Evolutionary conservation across 140 eudicot species (phyloP).

Genomic region (Stevia rebaudiana): DNA sequence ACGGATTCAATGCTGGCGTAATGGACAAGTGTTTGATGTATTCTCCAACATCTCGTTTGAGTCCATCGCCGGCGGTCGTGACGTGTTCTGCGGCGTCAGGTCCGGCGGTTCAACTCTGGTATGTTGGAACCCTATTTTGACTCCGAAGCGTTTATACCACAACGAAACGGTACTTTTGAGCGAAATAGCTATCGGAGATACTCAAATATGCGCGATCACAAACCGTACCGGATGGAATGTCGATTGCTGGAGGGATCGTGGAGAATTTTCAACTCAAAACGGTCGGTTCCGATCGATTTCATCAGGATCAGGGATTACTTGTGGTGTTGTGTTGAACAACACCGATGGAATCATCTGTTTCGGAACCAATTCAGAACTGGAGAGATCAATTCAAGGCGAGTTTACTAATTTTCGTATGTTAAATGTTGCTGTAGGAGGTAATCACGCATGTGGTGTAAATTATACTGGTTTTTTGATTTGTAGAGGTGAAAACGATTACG

Average conservation of each 20-base stretch:
- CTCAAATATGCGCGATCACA: constrained; percentile 52
- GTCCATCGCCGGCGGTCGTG: constrained; percentile 64
- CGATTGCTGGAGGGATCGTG: constrained; percentile 60
- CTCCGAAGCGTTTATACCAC: constrained; percentile 49
- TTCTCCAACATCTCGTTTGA: constrained; percentile 44
- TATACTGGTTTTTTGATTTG: constrained; percentile 49
- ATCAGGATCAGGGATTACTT: constrained; percentile 59
- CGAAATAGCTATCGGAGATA: constrained; percentile 43
- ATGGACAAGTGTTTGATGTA: constrained; percentile 23
- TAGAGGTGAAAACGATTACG: constrained; percentile 43
- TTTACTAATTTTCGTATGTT: constrained; percentile 41
- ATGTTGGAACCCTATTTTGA: constrained; percentile 54
- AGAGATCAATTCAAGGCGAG: constrained; percentile 32
- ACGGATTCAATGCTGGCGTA: constrained; percentile 47
- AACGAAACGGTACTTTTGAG: constrained; percentile 22
- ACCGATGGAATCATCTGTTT: constrained; percentile 45
- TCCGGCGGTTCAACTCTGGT: constrained; percentile 54
- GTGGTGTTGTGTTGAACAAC: constrained; percentile 33
- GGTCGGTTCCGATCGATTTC: constrained; percentile 39
- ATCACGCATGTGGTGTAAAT: constrained; percentile 63
- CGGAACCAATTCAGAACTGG: constrained; percentile 31
- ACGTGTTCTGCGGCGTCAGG: constrained; percentile 48
- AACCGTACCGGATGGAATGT: constrained; percentile 28
- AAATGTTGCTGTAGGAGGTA: constrained; percentile 52
- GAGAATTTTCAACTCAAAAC: constrained; percentile 5